Conservation (phyloP, 2,329 filamentous ascomycete genomes). For the Rosellinia necatrix region DNA sequence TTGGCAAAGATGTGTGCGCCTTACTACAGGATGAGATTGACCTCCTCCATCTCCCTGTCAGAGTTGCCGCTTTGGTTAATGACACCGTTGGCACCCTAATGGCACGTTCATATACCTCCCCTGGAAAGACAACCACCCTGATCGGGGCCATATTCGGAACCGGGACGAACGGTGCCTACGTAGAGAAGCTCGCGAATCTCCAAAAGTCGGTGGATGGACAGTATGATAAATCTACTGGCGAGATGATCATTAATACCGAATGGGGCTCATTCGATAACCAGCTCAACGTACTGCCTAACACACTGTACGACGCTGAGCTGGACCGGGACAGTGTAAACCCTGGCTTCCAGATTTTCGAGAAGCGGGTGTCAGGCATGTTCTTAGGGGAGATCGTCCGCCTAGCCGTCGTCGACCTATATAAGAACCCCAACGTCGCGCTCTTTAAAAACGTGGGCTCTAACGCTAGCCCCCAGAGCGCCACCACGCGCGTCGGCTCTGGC, state of each 20-base stretch:
- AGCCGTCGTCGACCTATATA: slow-evolving; percentile 72
- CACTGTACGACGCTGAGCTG: slow-evolving; percentile 77
- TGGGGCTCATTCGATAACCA: slow-evolving; percentile 99
- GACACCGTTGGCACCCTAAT: slow-evolving; percentile 97
- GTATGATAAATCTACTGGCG: slow-evolving; percentile 79
- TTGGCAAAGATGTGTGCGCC: slow-evolving; percentile 93
- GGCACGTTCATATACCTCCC: slow-evolving; percentile 94
- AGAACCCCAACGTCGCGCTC: slow-evolving; percentile 67
- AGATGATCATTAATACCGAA: slow-evolving; percentile 98
- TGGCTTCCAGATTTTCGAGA: slow-evolving; percentile 98
- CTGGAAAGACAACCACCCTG: slow-evolving; percentile 81
- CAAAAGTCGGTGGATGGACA: slow-evolving; percentile 74
- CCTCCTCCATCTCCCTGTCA: slow-evolving; percentile 81
- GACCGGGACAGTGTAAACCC: slow-evolving; percentile 86
- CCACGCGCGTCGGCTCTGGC: slow-evolving; percentile 68
- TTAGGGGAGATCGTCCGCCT: slow-evolving; percentile 89
- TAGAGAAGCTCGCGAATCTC: slow-evolving; percentile 86
- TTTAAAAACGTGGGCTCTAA: slow-evolving; percentile 78
- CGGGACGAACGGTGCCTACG: slow-evolving; percentile 95
- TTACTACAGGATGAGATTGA: slow-evolving; percentile 90
- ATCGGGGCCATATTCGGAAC: slow-evolving; percentile 98
- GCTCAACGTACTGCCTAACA: slow-evolving; percentile 84
- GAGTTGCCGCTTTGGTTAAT: slow-evolving; percentile 94
- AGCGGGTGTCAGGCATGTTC: slow-evolving; percentile 98
- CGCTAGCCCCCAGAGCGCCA: slow-evolving; percentile 70